phyloP scores from a whole-genome alignment of 1,284 basidiomycete genomes.

The Ustilago curta region DNA sequence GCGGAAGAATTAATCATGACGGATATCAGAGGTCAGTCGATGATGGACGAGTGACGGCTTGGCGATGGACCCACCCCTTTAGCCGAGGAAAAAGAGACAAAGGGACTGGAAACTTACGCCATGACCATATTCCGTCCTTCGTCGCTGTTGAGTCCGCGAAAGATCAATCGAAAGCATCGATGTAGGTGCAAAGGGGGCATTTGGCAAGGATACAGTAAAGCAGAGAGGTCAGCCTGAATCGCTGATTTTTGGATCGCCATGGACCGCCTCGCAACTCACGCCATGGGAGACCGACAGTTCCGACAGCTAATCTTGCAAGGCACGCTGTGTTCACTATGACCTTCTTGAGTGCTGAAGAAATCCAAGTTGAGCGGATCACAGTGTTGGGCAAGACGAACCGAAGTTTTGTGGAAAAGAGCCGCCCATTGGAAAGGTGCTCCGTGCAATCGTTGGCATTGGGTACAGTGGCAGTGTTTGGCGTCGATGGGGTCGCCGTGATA shows the following conservation, averaged over 20 bases:
- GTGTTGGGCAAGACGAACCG: constrained; percentile 39
- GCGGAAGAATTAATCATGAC: too few relatives aligned
- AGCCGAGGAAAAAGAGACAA: not conserved
- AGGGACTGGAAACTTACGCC: constrained; percentile 29
- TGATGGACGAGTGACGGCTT: too few relatives aligned
- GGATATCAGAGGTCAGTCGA: not conserved
- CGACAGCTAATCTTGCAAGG: constrained; percentile 54
- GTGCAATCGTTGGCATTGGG: constrained; percentile 59
- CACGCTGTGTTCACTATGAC: constrained; percentile 43
- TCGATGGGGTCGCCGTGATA: constrained; percentile 56
- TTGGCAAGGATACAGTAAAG: not conserved
- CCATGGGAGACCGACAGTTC: constrained; percentile 48
- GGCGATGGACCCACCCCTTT: too few relatives aligned
- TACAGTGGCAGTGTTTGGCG: constrained; percentile 61
- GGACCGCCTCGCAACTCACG: constrained; percentile 18
- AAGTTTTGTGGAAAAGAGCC: constrained; percentile 52
- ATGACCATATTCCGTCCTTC: constrained; percentile 55
- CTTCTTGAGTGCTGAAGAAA: constrained; percentile 49
- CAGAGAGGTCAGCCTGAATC: too few relatives aligned
- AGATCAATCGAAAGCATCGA: not conserved
- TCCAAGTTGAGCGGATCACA: constrained; percentile 48
- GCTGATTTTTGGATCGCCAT: too few relatives aligned
- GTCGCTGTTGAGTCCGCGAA: constrained; percentile 17
- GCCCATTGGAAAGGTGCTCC: constrained; percentile 61
- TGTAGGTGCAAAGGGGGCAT: not conserved